A percentile compares a stretch with the other conserved stretches of the same genome.
Evolutionary conservation across 331 rosid genomes (phyloP).

Genomic region (Stylosanthes scabra): DNA sequence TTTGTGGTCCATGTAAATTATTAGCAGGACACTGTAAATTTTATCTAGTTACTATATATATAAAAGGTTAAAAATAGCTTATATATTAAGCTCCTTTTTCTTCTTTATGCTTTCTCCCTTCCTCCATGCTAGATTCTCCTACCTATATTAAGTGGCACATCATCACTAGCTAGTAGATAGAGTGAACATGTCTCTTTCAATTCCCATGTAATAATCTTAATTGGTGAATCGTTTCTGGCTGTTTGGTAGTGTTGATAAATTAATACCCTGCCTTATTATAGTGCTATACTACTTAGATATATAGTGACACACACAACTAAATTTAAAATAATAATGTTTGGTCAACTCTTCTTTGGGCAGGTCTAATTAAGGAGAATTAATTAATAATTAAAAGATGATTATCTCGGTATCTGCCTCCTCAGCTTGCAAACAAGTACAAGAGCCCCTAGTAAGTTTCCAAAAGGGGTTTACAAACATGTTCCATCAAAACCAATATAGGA

Average conservation of each 20-base stretch:
- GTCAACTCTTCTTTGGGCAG: slow-evolving; percentile 42
- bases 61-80: background rate
- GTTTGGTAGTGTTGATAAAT: slow-evolving; percentile 3
- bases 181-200: background rate
- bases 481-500: slow-evolving; percentile 24
- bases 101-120: background rate
- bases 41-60: no score
- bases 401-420: slow-evolving; percentile 36
- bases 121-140: slow-evolving; percentile 22
- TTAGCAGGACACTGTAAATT: slow-evolving; percentile 10
- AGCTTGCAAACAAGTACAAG: slow-evolving; percentile 58
- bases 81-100: background rate
- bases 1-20: slow-evolving; percentile 35
- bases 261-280: slow-evolving; percentile 5
- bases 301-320: background rate
- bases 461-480: slow-evolving; percentile 47
- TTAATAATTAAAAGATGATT: slow-evolving; percentile 36
- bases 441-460: slow-evolving; percentile 64
- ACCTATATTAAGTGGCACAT: background rate
- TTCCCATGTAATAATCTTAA: background rate
- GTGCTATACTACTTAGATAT: background rate
- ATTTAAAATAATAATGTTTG: slow-evolving; percentile 19
- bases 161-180: background rate
- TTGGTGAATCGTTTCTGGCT: background rate
- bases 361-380: background rate